Conservation (phyloP, 495 filamentous ascomycete genomes). For the Opeltia flavorubescens region DNA sequence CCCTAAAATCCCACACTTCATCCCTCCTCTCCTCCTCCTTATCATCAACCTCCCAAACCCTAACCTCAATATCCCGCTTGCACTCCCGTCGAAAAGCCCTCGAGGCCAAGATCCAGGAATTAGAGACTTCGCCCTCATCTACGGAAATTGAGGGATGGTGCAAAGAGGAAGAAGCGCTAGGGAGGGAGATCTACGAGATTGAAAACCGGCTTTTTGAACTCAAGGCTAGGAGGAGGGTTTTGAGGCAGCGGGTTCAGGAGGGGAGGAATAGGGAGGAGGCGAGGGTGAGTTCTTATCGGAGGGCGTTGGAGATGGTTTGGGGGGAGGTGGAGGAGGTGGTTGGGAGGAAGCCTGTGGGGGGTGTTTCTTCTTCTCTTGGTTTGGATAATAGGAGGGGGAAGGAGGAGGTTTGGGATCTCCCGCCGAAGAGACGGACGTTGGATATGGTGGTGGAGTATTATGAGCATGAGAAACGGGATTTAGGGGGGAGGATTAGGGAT, state of each 20-base stretch:
- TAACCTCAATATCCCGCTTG: not conserved
- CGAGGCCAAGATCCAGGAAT: constrained; percentile 27
- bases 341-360: constrained; percentile 29
- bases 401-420: constrained; percentile 37
- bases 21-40: not conserved
- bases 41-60: not conserved
- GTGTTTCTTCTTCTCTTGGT: no score
- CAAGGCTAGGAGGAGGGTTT: constrained; percentile 44
- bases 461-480: constrained; percentile 43
- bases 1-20: not conserved
- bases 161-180: constrained; percentile 37
- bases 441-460: constrained; percentile 69
- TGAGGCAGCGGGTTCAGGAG: constrained; percentile 46
- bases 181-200: constrained; percentile 46
- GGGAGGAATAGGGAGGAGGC: constrained; percentile 49
- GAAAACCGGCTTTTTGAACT: constrained; percentile 55
- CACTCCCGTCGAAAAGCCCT: constrained; percentile 6
- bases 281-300: constrained; percentile 44
- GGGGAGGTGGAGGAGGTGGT: constrained; percentile 30
- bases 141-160: constrained; percentile 27
- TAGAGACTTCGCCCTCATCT: constrained; percentile 23
- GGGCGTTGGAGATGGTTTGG: constrained; percentile 29
- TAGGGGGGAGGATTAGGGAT: constrained; percentile 41
- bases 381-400: constrained; percentile 8
- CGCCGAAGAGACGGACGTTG: constrained; percentile 55